Percentiles rank a stretch among this genome's conserved stretches.
phyloP scores from a whole-genome alignment of 768 basidiomycete species.

The Boletus pseudopeckii region DNA sequence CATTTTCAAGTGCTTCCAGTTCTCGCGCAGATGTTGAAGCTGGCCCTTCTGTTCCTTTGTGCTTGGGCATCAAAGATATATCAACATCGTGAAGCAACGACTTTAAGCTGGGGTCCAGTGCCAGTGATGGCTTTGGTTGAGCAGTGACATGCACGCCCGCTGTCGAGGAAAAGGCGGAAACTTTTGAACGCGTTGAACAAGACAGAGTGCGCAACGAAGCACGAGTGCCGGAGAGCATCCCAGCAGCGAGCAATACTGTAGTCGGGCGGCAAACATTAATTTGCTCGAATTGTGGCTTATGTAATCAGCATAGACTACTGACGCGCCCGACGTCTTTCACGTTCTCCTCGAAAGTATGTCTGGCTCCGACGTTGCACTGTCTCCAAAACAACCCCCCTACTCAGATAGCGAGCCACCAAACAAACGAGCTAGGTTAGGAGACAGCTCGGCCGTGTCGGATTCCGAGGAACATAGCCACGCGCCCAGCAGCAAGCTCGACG shows the following conservation, averaged over 20 bases:
- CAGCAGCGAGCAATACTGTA: not conserved
- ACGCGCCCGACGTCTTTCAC: not conserved
- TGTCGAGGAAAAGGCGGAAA: slow-evolving; percentile 32
- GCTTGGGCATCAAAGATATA: slow-evolving; percentile 49
- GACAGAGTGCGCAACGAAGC: slow-evolving; percentile 25
- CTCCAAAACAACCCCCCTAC: slow-evolving; percentile 3
- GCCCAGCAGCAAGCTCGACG: slow-evolving; percentile 22
- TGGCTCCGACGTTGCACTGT: slow-evolving; percentile 6
- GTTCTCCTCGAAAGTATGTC: slow-evolving; percentile 11
- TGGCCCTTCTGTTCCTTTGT: slow-evolving; percentile 26
- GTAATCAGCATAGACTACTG: slow-evolving; percentile 8
- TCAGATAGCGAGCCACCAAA: slow-evolving; percentile 26
- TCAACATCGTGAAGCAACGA: slow-evolving; percentile 65
- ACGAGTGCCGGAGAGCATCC: slow-evolving; percentile 26
- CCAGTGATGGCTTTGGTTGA: slow-evolving; percentile 56
- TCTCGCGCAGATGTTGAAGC: slow-evolving; percentile 39
- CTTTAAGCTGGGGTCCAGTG: slow-evolving; percentile 64
- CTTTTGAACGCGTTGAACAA: slow-evolving; percentile 20
- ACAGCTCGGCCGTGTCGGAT: not conserved
- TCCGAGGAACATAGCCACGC: slow-evolving; percentile 29
- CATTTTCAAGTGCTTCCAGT: slow-evolving; percentile 49
- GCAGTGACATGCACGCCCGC: slow-evolving; percentile 22
- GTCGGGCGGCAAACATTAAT: not conserved
- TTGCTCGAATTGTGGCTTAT: slow-evolving; percentile 13
- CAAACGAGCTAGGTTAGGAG: slow-evolving; percentile 29